Percentiles rank a stretch among this genome's conserved stretches.
Conservation (phyloP, 331 rosid genomes). For the Pyracantha coccinea region DNA sequence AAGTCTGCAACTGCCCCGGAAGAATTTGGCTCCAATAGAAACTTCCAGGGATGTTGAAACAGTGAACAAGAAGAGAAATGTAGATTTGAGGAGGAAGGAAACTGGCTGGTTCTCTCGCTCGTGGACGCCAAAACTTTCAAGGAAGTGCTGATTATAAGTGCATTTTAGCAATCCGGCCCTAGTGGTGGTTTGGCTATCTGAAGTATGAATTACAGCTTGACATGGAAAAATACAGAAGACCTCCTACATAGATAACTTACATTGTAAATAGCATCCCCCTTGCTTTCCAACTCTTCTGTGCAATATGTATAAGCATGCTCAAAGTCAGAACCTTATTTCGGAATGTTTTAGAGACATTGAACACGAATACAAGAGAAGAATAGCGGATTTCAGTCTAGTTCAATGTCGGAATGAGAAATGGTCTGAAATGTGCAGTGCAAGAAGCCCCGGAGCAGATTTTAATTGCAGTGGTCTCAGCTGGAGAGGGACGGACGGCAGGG, state of each 20-base stretch:
- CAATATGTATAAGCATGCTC: not conserved
- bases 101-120: constrained; percentile 48
- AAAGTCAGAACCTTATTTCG: not conserved
- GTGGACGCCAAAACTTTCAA: constrained; percentile 54
- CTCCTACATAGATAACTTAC: not conserved
- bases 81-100: constrained; percentile 41
- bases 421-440: not conserved
- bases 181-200: not conserved
- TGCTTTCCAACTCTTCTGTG: not conserved
- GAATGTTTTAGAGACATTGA: not conserved
- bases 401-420: not conserved
- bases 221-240: not conserved
- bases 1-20: constrained; percentile 37
- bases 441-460: not conserved
- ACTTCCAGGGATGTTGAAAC: constrained; percentile 25
- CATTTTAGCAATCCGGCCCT: constrained; percentile 10
- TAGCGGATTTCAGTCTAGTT: not conserved
- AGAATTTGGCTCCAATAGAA: constrained; percentile 21
- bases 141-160: constrained; percentile 37
- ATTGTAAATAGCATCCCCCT: not conserved
- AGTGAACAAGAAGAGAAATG: constrained; percentile 31
- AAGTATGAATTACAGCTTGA: constrained; percentile 2
- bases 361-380: not conserved
- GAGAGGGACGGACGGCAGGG: constrained; percentile 7
- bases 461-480: not conserved